Evolutionary conservation across 2,329 filamentous ascomycete species (phyloP), one percentile per base, ranked within the genome.

Genomic region (Ceratocystis cacaofunesta): DNA sequence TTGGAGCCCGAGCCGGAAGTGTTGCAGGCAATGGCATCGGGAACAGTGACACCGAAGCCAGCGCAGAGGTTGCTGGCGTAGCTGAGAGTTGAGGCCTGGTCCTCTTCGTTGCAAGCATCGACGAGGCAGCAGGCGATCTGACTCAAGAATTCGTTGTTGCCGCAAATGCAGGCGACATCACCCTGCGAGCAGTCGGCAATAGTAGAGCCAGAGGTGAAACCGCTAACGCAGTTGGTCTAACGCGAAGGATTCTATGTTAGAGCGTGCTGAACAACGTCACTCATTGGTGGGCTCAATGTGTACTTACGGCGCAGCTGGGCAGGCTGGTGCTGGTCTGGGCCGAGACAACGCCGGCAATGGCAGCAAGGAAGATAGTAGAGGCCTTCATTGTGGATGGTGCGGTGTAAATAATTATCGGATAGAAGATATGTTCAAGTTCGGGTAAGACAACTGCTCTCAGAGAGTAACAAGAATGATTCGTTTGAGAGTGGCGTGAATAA

Each of bases 121-220:
- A 70, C 70, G 62, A 78, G 71, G 69, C 77, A 78, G 73, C 77
- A 78, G 63, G 76, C 75, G 61, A 78, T 76, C 68, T 69, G 69
- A 68, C 70, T 68, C 65, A 78, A 72, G 73, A 78, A 78, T 55
- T 72, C 65, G 72, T 77, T 77, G 70, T 69, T 71, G 52, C 28
- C 36, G 73, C 77, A 78, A 70, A 78, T 72, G 71, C 77, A 78
- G 64, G 69, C 70, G 67, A 76, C 71, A 71, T 78, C 75, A 70
- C 75, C 69, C 57, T 70, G 67, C 32, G 69, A 70, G 71, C 77
- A 78, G 69, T 73, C 75, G 62, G 72, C 75, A 64, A 78, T 75
- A 48, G 69, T 68, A 22, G 64, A 69, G 55, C 73, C 74, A 28
- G 68, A 70, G 30, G 74, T 74, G 71, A 71, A 75, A 61, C 73